phyloP scores from a whole-genome alignment of 2,329 filamentous ascomycete genomes.

The Pezizomycotina sp. region DNA sequence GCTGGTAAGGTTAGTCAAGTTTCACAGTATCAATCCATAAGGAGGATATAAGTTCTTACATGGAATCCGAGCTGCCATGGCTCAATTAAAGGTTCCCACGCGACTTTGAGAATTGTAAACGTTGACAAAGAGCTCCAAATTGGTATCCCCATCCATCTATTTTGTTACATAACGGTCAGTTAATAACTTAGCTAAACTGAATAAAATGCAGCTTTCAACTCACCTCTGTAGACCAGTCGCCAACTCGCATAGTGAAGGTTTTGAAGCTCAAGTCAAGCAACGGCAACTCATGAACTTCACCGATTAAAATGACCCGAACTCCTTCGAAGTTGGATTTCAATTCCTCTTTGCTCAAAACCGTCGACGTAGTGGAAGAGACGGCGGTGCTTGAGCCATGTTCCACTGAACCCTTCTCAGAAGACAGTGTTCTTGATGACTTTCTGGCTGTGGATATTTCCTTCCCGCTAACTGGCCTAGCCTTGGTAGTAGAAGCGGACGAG shows the following conservation, averaged over 20 bases:
- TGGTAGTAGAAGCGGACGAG: slow-evolving; percentile 22
- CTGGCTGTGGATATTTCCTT: slow-evolving; percentile 28
- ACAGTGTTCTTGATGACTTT: slow-evolving; percentile 33
- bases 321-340: slow-evolving; percentile 75
- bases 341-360: slow-evolving; percentile 42
- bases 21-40: slow-evolving; percentile 32
- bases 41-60: slow-evolving; percentile 45
- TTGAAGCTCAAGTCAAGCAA: slow-evolving; percentile 89
- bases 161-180: slow-evolving; percentile 30
- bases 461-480: slow-evolving; percentile 9
- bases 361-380: slow-evolving; percentile 2
- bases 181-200: not conserved
- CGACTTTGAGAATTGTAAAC: slow-evolving; percentile 97
- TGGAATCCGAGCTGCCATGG: slow-evolving; percentile 93
- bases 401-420: slow-evolving; percentile 24
- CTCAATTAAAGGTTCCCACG: slow-evolving; percentile 91
- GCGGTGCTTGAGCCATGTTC: slow-evolving; percentile 5
- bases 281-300: slow-evolving; percentile 86
- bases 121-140: slow-evolving; percentile 87
- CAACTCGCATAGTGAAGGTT: slow-evolving; percentile 65
- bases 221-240: slow-evolving; percentile 57
- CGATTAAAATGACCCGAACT: slow-evolving; percentile 81
- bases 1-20: slow-evolving; percentile 15
- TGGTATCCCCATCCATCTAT: slow-evolving; percentile 68
- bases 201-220: not conserved